phyloP scores from a whole-genome alignment of 192 early-diverging fungal species.

The Gonapodya prolifera region DNA sequence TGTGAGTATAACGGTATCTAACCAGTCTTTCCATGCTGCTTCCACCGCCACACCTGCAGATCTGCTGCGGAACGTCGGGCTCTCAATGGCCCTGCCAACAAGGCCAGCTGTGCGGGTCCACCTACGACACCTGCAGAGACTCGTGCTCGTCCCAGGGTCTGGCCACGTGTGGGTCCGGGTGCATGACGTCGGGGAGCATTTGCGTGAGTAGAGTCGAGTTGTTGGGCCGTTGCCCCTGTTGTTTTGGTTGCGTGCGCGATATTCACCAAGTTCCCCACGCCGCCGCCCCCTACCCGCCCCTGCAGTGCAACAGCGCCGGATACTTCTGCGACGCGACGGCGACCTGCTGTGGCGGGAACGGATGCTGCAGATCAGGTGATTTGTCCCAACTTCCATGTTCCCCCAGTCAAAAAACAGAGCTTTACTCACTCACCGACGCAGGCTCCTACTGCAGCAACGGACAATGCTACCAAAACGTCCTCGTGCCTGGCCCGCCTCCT shows the following conservation, averaged over 20 bases:
- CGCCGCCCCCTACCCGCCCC: background rate
- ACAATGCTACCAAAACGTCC: background rate
- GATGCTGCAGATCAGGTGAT: background rate
- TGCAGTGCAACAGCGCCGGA: background rate
- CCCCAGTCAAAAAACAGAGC: background rate
- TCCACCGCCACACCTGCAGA: background rate
- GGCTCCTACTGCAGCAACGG: background rate
- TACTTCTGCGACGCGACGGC: background rate
- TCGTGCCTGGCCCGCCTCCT: background rate
- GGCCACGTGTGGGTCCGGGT: background rate
- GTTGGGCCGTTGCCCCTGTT: background rate
- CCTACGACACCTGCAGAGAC: background rate
- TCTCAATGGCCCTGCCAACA: background rate
- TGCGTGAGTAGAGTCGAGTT: background rate
- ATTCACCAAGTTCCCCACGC: background rate
- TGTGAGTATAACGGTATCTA: no score
- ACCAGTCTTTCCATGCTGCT: background rate
- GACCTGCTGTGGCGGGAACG: background rate
- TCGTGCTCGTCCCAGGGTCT: background rate
- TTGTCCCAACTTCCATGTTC: background rate
- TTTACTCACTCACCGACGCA: background rate
- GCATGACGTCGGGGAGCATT: background rate
- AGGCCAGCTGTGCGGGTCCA: background rate
- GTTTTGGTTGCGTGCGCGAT: background rate
- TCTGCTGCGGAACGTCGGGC: background rate